phyloP scores from a whole-genome alignment of 176 grass and related monocot species.

The Paspalum notatum region DNA sequence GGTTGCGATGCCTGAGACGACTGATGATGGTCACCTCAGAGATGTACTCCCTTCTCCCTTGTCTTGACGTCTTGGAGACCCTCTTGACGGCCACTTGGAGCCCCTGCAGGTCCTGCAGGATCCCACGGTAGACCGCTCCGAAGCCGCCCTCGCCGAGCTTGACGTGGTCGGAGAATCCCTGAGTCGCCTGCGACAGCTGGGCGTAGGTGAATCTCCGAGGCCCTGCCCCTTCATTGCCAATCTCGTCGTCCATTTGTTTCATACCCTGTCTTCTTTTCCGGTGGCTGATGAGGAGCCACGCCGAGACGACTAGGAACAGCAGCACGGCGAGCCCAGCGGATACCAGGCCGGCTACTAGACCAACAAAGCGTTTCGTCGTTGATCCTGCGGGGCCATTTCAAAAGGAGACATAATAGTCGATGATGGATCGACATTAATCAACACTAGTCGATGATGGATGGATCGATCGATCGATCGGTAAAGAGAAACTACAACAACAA shows the following conservation, averaged over 20 bases:
- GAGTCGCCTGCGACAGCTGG: not conserved
- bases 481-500: too few species aligned
- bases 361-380: not conserved
- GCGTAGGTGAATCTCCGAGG: not conserved
- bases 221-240: not conserved
- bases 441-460: too few species aligned
- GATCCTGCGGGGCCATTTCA: not conserved
- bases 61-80: constrained; percentile 2
- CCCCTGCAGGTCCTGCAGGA: not conserved
- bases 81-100: not conserved
- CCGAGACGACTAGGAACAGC: not conserved
- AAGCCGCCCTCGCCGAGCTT: constrained; percentile 29
- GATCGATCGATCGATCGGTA: too few species aligned
- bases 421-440: too few species aligned
- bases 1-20: too few species aligned
- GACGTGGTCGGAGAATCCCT: constrained; percentile 6
- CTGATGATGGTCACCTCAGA: constrained; percentile 44
- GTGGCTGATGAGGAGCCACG: not conserved
- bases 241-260: not conserved
- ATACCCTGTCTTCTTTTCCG: not conserved
- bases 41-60: constrained; percentile 52
- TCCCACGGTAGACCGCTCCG: constrained; percentile 9
- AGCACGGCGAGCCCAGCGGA: not conserved
- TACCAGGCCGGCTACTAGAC: not conserved
- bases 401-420: not conserved